phyloP scores from a whole-genome alignment of 345 rosid species.

The Eucalyptus guilfoylei region DNA sequence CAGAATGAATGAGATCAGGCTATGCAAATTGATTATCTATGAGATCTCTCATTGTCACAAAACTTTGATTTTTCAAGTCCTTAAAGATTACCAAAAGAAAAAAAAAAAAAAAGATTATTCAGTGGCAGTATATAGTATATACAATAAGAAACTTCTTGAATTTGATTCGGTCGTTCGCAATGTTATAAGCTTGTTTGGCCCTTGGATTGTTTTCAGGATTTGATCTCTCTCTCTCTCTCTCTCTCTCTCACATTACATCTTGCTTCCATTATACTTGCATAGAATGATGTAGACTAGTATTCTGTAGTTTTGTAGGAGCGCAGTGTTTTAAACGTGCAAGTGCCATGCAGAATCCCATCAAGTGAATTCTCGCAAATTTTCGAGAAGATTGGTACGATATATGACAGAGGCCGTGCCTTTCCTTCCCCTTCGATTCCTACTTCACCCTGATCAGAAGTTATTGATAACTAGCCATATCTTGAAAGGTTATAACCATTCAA shows the following conservation, averaged over 20 bases:
- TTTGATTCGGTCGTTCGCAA: background rate
- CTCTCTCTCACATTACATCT: background rate
- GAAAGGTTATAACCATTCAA: background rate
- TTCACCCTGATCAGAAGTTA: background rate
- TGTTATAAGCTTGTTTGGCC: background rate
- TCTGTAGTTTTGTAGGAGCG: background rate
- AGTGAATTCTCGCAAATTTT: background rate
- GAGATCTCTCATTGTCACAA: background rate
- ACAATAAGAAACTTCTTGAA: background rate
- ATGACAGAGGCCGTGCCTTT: background rate
- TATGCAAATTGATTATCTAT: background rate
- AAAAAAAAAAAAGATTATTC: background rate
- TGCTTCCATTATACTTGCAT: background rate
- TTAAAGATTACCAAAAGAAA: background rate
- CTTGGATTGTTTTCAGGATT: background rate
- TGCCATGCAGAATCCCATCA: background rate
- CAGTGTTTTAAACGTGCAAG: background rate
- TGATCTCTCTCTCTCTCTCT: background rate
- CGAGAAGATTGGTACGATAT: background rate
- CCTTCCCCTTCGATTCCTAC: background rate
- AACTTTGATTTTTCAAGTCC: background rate
- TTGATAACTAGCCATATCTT: background rate
- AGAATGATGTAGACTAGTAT: background rate
- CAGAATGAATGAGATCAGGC: background rate
- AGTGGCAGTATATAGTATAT: background rate